Evolutionary conservation across 495 filamentous ascomycete species (phyloP).

Genomic region (Hypoxylon rickii): DNA sequence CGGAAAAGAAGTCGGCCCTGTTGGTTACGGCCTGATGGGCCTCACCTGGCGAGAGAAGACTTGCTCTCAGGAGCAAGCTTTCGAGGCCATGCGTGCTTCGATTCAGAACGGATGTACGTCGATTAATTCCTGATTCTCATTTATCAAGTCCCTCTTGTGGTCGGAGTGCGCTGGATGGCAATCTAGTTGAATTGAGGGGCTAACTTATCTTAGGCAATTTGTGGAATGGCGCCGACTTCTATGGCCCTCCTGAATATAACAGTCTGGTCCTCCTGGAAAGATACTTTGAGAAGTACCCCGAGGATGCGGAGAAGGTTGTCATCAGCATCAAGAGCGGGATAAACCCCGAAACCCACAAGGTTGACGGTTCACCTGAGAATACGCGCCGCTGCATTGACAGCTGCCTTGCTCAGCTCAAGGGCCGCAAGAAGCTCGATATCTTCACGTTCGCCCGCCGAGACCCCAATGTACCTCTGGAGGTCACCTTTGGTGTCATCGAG

Average conservation of each 20-base stretch:
- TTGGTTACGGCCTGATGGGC: constrained; percentile 11
- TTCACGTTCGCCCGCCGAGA: constrained; percentile 73
- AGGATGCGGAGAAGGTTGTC: constrained; percentile 63
- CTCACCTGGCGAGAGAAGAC: constrained; percentile 1
- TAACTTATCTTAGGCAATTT: no score
- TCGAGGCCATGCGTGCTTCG: constrained; percentile 67
- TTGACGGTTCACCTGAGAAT: neutral
- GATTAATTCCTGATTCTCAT: no score
- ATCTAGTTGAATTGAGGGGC: no score
- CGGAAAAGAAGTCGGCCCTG: no score
- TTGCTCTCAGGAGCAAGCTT: constrained; percentile 57
- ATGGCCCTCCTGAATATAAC: constrained; percentile 34
- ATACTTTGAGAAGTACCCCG: constrained; percentile 65
- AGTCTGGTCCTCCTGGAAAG: constrained; percentile 57
- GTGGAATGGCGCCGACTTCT: constrained; percentile 73
- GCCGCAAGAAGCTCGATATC: constrained; percentile 73
- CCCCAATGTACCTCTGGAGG: constrained; percentile 48
- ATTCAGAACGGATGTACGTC: no score
- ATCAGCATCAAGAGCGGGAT: constrained; percentile 64
- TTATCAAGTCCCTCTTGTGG: no score
- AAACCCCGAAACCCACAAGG: neutral
- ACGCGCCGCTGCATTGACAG: constrained; percentile 63
- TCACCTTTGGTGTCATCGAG: constrained; percentile 36
- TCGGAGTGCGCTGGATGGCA: no score
- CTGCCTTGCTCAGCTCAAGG: constrained; percentile 53